Conservation (phyloP, 1,284 basidiomycete genomes). For the Irpex lacteus region DNA sequence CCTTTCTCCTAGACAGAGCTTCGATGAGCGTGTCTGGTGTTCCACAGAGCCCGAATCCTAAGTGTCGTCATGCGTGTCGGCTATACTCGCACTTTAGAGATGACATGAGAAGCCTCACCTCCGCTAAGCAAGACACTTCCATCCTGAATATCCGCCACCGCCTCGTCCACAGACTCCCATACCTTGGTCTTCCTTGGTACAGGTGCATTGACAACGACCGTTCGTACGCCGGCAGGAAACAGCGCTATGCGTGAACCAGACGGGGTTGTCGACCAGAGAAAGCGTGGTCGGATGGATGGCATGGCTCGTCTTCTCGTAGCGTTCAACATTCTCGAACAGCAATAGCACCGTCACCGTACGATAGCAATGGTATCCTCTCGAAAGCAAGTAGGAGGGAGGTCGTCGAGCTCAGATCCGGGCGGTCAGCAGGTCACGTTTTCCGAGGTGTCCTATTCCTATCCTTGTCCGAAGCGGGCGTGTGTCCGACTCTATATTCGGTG, state of each 20-base stretch:
- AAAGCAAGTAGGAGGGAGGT: background rate
- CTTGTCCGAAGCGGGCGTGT: background rate
- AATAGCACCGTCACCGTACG: background rate
- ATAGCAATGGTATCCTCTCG: background rate
- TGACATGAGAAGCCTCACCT: conserved; percentile 45
- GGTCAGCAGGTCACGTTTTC: background rate
- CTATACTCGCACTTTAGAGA: background rate
- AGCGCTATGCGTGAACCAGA: background rate
- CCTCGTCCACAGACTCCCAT: conserved; percentile 52
- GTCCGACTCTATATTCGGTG: background rate
- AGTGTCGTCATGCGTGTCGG: background rate
- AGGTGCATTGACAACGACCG: conserved; percentile 22
- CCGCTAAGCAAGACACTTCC: conserved; percentile 77
- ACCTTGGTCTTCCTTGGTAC: conserved; percentile 45
- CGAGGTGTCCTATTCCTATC: background rate
- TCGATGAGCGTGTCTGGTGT: conserved; percentile 84
- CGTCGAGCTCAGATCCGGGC: background rate
- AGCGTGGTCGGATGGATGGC: background rate
- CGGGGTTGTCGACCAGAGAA: background rate
- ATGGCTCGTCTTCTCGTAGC: conserved; percentile 4
- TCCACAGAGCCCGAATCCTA: conserved; percentile 79
- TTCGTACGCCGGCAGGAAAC: background rate
- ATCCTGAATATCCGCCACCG: conserved; percentile 52
- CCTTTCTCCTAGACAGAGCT: conserved; percentile 74
- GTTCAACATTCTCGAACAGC: background rate